Percentiles rank a stretch among this genome's conserved stretches.
Conservation (phyloP, 179 eudicot species). For the Dionaea muscipula region DNA sequence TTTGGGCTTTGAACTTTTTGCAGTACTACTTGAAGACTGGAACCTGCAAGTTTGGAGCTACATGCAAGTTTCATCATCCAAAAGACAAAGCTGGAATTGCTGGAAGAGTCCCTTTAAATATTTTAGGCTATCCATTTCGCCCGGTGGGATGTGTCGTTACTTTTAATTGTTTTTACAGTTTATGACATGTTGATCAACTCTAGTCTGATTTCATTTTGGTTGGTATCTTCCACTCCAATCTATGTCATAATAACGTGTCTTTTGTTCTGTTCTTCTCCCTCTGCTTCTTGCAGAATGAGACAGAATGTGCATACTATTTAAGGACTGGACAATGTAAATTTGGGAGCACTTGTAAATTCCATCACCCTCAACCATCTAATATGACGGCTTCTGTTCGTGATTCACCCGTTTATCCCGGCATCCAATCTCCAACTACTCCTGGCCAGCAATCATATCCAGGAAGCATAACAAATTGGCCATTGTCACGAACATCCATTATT, state of each 20-base stretch:
- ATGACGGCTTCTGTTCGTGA: conserved; percentile 61
- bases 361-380: conserved; percentile 90
- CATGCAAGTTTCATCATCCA: conserved; percentile 97
- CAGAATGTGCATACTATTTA: conserved; percentile 82
- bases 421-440: conserved; percentile 67
- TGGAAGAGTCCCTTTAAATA: conserved; percentile 74
- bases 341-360: conserved; percentile 88
- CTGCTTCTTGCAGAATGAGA: conserved; percentile 40
- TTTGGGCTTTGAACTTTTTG: neutral
- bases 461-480: conserved; percentile 53
- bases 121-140: conserved; percentile 94
- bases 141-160: conserved; percentile 37
- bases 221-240: neutral
- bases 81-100: conserved; percentile 83
- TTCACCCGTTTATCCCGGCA: conserved; percentile 77
- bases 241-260: neutral
- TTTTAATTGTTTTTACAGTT: neutral
- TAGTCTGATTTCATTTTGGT: neutral
- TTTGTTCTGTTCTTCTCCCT: conserved; percentile 2
- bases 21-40: conserved; percentile 93
- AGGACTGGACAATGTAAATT: conserved; percentile 96
- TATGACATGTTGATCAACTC: too few species aligned
- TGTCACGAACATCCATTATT: conserved; percentile 71
- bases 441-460: conserved; percentile 73
- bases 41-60: conserved; percentile 87